These are phyloP conservation scores for Flaveria linearis DNA, from an alignment of 129 eudicot genomes.

Conservation along the genomic window DNA sequence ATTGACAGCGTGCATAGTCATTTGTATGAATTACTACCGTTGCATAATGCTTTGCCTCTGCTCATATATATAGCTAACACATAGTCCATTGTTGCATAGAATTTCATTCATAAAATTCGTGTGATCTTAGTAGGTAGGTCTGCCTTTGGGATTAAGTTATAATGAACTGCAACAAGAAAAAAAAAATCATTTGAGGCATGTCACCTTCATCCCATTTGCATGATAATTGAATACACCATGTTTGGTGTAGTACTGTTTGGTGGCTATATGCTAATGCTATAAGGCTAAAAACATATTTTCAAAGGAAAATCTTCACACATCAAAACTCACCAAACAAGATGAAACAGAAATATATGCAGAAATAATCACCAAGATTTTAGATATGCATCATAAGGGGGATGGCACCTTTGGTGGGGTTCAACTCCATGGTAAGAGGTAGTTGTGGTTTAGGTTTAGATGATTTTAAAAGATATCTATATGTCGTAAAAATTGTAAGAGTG, in stretches of 20 bases:
- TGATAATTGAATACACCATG: constrained; percentile 24
- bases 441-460: constrained; percentile 9
- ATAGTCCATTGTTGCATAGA: constrained; percentile 15
- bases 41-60: constrained; percentile 30
- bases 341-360: constrained; percentile 5
- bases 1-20: constrained; percentile 46
- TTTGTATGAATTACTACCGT: constrained; percentile 22
- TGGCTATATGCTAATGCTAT: constrained; percentile 19
- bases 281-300: constrained; percentile 12
- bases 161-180: constrained; percentile 23
- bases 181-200: constrained; percentile 24
- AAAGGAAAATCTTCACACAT: not conserved
- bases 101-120: constrained; percentile 44
- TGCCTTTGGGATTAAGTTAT: constrained; percentile 17
- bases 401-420: not conserved
- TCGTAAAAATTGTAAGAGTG: not conserved
- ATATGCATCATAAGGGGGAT: not conserved
- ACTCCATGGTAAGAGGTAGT: not conserved
- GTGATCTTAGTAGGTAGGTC: constrained; percentile 54
- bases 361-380: constrained; percentile 3
- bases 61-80: constrained; percentile 37
- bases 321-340: not conserved
- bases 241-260: constrained; percentile 23
- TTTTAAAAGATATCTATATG: not conserved
- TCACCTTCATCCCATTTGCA: constrained; percentile 25